phyloP scores from a whole-genome alignment of 495 filamentous ascomycete species.

The Hapsidospora chrysogenum region DNA sequence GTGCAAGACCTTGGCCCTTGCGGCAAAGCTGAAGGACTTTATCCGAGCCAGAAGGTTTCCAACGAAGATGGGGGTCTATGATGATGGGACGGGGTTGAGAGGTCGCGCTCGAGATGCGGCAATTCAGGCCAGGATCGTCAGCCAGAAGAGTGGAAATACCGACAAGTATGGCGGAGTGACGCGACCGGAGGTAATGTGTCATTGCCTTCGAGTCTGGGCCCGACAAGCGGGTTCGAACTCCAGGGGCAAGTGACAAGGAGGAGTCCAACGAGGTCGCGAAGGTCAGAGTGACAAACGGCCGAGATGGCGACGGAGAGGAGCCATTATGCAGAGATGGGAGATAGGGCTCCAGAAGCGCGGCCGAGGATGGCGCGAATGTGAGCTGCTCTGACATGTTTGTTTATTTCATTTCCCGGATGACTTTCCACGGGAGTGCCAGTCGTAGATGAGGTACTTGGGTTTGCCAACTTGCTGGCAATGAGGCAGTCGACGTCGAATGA shows the following conservation, averaged over 20 bases:
- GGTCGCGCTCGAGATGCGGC: conserved; percentile 32
- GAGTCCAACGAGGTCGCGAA: conserved; percentile 85
- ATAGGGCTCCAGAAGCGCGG: background rate
- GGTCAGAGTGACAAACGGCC: conserved; percentile 48
- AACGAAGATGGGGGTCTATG: conserved; percentile 55
- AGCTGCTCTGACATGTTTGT: conserved; percentile 2
- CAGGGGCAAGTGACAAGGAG: conserved; percentile 54
- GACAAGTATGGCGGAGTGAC: conserved; percentile 71
- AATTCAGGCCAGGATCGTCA: conserved; percentile 76
- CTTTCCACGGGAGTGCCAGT: no score
- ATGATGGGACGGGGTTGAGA: conserved; percentile 60
- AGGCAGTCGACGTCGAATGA: no score
- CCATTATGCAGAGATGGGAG: background rate
- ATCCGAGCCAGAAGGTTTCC: conserved; percentile 39
- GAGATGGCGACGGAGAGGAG: background rate
- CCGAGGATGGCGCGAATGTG: background rate
- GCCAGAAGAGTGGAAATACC: conserved; percentile 70
- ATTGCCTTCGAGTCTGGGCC: conserved; percentile 70
- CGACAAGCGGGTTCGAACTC: conserved; percentile 62
- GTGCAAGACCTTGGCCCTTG: conserved; percentile 50
- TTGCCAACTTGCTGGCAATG: no score
- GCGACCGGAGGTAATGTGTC: conserved; percentile 75
- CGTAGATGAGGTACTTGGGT: no score
- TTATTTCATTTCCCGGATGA: no score
- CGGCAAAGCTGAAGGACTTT: conserved; percentile 49